A percentile compares a stretch with the other conserved stretches of the same genome.
These are phyloP conservation scores for Avena eriantha DNA, from an alignment of 176 grass and related monocot species.

Conservation along the genomic window DNA sequence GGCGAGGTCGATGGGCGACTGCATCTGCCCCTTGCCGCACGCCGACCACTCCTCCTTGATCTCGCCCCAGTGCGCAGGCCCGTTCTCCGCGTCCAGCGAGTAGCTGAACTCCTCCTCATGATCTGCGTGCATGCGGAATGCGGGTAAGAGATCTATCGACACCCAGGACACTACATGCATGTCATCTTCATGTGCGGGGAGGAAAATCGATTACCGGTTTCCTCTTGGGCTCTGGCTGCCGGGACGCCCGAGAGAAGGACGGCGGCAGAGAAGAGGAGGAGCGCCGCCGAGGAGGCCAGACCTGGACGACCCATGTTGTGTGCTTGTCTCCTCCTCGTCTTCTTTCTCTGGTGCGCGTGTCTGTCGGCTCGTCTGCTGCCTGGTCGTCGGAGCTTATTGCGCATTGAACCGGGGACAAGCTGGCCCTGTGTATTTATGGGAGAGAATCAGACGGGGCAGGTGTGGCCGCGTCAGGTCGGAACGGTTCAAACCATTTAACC, in stretches of 20 bases:
- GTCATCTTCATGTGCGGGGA: background rate
- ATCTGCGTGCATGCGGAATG: conserved; percentile 29
- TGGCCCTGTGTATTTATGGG: background rate
- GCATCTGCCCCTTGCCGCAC: conserved; percentile 59
- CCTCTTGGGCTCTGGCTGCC: no score
- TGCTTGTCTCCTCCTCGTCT: no score
- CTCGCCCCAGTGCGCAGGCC: conserved; percentile 68
- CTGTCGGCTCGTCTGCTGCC: background rate
- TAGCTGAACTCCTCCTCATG: conserved; percentile 71
- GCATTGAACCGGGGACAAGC: background rate
- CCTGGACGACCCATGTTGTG: background rate
- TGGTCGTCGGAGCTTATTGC: background rate
- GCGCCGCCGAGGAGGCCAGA: background rate
- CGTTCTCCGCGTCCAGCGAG: conserved; percentile 18
- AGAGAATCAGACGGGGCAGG: background rate
- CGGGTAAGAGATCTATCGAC: background rate
- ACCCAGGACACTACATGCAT: no score
- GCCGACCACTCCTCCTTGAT: conserved; percentile 65
- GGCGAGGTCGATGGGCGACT: conserved; percentile 76
- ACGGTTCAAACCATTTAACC: background rate
- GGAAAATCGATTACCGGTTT: background rate
- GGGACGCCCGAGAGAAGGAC: background rate
- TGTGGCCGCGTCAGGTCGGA: background rate
- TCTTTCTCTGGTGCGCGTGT: background rate
- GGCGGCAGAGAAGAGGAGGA: no score